phyloP scores from a whole-genome alignment of 371 early-diverging fungal genomes.

The Lichtheimia ramosa region DNA sequence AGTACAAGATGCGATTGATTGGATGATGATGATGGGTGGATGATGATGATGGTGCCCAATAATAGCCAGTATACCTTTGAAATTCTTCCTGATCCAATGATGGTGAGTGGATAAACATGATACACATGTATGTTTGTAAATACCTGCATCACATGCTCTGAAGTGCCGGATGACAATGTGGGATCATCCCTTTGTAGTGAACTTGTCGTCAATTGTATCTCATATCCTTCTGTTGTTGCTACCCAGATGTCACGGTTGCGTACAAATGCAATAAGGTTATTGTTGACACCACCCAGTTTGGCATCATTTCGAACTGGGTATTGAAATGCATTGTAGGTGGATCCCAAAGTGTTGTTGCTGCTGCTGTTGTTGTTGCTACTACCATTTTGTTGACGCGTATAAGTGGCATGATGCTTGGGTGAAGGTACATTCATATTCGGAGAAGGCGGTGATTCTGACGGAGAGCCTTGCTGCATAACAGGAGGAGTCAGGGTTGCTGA shows the following conservation, averaged over 20 bases:
- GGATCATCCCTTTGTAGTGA: constrained; percentile 32
- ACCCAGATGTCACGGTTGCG: constrained; percentile 71
- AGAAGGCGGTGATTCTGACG: constrained; percentile 6
- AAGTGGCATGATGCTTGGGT: neutral
- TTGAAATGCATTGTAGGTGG: constrained; percentile 1
- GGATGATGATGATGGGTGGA: constrained; percentile 19
- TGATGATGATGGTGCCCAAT: constrained; percentile 53
- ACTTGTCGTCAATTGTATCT: constrained; percentile 65
- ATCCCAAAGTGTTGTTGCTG: neutral
- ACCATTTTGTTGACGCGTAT: neutral
- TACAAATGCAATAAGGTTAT: constrained; percentile 60
- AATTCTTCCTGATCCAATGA: constrained; percentile 65
- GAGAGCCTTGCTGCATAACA: neutral
- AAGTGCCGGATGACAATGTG: constrained; percentile 58
- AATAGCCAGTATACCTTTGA: constrained; percentile 68
- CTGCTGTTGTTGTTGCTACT: no score
- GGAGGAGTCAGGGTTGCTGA: no score
- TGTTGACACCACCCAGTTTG: constrained; percentile 57
- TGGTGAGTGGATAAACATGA: neutral
- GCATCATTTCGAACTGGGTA: constrained; percentile 44
- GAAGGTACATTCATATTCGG: neutral
- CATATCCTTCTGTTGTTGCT: constrained; percentile 53
- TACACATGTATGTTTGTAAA: neutral
- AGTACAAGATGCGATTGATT: constrained; percentile 56
- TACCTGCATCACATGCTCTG: constrained; percentile 78